Base-by-base conservation (phyloP, 192 early-diverging fungal species). In the Coemansia sp. region DNA sequence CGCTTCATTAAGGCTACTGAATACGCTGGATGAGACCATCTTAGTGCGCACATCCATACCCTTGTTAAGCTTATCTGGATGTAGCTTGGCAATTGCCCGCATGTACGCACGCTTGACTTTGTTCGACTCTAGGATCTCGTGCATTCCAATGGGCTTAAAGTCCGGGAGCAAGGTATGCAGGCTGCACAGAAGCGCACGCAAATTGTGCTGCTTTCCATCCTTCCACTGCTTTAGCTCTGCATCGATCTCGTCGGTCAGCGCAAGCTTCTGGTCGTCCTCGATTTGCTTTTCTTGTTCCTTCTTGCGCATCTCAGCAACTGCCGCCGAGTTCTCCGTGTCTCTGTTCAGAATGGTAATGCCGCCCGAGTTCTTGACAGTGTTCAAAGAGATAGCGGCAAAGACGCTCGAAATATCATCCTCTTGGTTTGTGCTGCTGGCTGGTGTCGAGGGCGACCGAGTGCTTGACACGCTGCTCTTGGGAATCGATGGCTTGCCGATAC, bases 31-130 rank as follows among this genome's bases (percentile, higher is more conserved):
- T 29, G 97, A 96, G 31, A 98, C 82, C 88, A 97, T 85, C 49
- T 75, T 82, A 21, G 75, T 77, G 29, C 79, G 69, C 63, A 96
- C 87, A 71, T 96, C 94, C 13, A 92, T 76, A n/a, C 89, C 89
- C 10, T 89, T 84, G 66, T 46, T 63, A 64, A 94, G 90, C 85
- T 97, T 99, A 63, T 99, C 96, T 12, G 96, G 95, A 81, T 99
- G 96, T 33, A 97, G 85, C 55, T 91, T 93, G 10, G 86, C 86
- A 64, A 99, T 95, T 25, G 94, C 94, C 53, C 88, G 87, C 89
- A 97, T 94, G 71, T 99, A 99, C 59, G 79, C 86, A 31, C 95
- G 82, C 84, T 99, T 99, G 53, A 95, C 94, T 72, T 94, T 91
- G 45, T 79, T 71, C 0, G 94, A 89, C 51, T 90, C 86, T 20